Conservation (phyloP, 345 rosid genomes). For the Cardamine resedifolia region DNA sequence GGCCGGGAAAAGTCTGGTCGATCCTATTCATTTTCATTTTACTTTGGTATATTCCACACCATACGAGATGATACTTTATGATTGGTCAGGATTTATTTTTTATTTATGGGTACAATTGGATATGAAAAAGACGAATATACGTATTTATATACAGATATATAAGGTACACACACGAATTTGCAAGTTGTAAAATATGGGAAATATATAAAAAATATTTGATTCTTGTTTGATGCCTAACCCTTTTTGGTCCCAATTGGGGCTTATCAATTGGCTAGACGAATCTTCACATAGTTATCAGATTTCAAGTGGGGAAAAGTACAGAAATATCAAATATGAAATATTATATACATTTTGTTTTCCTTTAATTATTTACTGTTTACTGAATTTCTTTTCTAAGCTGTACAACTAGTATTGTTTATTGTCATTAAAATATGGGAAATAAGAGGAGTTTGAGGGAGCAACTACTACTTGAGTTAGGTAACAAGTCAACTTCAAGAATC, state of each 20-base stretch:
- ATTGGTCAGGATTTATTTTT: conserved; percentile 28
- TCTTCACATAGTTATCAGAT: background rate
- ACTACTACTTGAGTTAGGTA: conserved; percentile 7
- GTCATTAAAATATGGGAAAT: background rate
- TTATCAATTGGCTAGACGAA: conserved; percentile 23
- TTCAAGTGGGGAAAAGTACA: background rate
- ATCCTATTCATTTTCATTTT: conserved; percentile 16
- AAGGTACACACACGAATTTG: conserved; percentile 15
- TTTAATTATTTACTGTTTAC: background rate
- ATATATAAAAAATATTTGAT: conserved; percentile 11
- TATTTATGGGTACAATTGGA: conserved; percentile 7
- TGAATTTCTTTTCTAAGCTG: background rate
- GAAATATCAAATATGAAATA: background rate
- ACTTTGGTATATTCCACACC: conserved; percentile 42
- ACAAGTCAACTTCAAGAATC: conserved; percentile 25
- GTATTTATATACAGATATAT: background rate
- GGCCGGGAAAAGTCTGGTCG: conserved; percentile 25
- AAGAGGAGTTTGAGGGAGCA: conserved; percentile 8
- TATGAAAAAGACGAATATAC: conserved; percentile 1
- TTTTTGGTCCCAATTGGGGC: conserved; percentile 20
- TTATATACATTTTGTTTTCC: background rate
- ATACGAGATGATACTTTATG: conserved; percentile 36
- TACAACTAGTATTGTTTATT: background rate
- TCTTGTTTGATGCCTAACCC: conserved; percentile 30
- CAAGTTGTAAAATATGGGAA: conserved; percentile 37